phyloP scores from a whole-genome alignment of 257 asterid species.

The Hygrophila difformis region DNA sequence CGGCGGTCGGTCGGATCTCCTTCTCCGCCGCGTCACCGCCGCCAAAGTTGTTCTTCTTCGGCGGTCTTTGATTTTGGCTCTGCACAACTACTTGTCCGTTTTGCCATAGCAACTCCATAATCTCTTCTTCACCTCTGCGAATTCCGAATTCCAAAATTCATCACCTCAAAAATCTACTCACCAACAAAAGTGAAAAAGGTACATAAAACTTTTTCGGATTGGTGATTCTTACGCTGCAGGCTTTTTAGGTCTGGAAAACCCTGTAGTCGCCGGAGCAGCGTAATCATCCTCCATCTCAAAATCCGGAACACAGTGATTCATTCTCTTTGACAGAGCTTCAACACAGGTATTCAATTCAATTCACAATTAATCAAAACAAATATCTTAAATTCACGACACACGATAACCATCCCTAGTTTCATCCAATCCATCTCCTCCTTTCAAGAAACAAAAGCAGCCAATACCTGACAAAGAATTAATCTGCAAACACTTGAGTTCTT shows the following conservation, averaged over 20 bases:
- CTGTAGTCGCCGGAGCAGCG: conserved; percentile 26
- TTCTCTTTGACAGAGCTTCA: conserved; percentile 7
- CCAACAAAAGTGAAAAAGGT: not conserved
- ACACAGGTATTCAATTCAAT: not conserved
- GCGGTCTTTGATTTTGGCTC: conserved; percentile 47
- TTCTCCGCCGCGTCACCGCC: conserved; percentile 27
- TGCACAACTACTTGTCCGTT: conserved; percentile 61
- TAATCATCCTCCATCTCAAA: conserved; percentile 47
- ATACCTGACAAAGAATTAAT: not conserved
- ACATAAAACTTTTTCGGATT: no score
- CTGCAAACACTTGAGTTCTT: no score
- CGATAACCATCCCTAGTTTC: no score
- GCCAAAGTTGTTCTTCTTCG: conserved; percentile 23
- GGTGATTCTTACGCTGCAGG: conserved; percentile 30
- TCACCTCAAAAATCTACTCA: not conserved
- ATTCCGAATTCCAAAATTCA: conserved; percentile 4
- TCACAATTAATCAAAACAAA: no score
- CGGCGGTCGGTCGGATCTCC: conserved; percentile 36
- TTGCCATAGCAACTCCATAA: conserved; percentile 74
- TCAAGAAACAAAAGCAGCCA: no score
- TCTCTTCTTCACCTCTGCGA: conserved; percentile 42
- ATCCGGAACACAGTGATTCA: conserved; percentile 63
- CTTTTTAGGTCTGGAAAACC: conserved; percentile 27
- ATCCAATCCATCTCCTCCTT: no score
- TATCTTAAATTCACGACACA: no score